Conservation (phyloP, 305 asterid genomes). For the Euphrasia arctica region DNA sequence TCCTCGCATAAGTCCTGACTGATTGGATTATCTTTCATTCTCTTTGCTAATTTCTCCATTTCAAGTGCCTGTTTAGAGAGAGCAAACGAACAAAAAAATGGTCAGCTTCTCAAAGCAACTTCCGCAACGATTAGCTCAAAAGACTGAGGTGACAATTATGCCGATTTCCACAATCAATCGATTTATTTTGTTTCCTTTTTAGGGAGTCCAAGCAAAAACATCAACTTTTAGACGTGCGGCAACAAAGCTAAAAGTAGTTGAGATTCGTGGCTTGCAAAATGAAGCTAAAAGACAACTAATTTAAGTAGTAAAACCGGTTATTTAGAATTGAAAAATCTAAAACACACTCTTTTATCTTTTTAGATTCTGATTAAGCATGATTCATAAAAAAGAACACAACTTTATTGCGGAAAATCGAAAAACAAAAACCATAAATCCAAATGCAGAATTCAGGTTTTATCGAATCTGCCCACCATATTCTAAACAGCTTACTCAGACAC, state of each 20-base stretch:
- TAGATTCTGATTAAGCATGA: background rate
- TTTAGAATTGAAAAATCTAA: background rate
- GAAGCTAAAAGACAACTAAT: background rate
- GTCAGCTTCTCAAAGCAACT: conserved; percentile 20
- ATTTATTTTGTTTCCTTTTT: conserved; percentile 8
- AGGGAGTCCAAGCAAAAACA: background rate
- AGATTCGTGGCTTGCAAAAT: background rate
- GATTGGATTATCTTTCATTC: conserved; percentile 35
- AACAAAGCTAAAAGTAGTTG: background rate
- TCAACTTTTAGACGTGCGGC: background rate
- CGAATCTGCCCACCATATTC: background rate
- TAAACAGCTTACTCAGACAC: background rate
- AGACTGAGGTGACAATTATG: conserved; percentile 7
- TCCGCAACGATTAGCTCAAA: conserved; percentile 1
- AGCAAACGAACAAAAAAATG: background rate
- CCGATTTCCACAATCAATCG: conserved; percentile 16
- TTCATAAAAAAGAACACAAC: background rate
- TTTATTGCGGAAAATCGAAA: background rate
- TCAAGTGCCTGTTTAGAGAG: conserved; percentile 42
- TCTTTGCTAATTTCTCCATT: conserved; percentile 51
- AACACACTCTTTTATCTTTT: background rate
- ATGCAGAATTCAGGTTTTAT: background rate
- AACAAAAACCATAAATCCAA: background rate
- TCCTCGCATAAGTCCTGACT: conserved; percentile 48
- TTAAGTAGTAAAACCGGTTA: background rate